These are phyloP conservation scores for Taphrina flavorubra DNA, from an alignment of 1,139 yeast species.

Conservation along the genomic window DNA sequence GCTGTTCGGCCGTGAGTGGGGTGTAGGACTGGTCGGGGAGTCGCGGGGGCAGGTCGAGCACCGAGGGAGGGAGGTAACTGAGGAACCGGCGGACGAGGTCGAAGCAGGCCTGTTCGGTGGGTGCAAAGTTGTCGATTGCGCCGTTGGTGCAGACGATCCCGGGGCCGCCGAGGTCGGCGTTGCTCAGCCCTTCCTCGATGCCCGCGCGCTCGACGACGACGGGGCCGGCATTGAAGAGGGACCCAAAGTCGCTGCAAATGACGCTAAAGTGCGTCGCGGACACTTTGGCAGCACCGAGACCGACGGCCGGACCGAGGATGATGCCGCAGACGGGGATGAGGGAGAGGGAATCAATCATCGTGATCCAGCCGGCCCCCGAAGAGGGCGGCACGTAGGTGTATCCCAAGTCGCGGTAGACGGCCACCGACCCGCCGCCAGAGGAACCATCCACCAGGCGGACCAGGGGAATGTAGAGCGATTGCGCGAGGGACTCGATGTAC, in stretches of 20 bases:
- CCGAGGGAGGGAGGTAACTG: constrained; percentile 33
- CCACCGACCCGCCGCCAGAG: constrained; percentile 38
- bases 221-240: constrained; percentile 40
- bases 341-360: constrained; percentile 30
- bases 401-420: constrained; percentile 37
- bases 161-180: constrained; percentile 36
- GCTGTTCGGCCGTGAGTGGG: constrained; percentile 3
- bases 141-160: constrained; percentile 40
- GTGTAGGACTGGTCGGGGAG: neutral
- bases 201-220: constrained; percentile 37
- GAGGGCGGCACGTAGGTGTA: constrained; percentile 41
- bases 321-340: constrained; percentile 34
- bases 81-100: constrained; percentile 25
- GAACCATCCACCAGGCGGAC: constrained; percentile 35
- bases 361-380: constrained; percentile 36
- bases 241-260: constrained; percentile 25
- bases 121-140: constrained; percentile 35
- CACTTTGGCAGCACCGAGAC: constrained; percentile 39
- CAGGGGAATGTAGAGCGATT: constrained; percentile 32
- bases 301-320: constrained; percentile 38
- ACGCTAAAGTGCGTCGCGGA: constrained; percentile 37
- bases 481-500: constrained; percentile 35
- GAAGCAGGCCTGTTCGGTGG: constrained; percentile 29
- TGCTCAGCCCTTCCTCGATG: constrained; percentile 37
- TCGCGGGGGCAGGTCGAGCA: constrained; percentile 35